Evolutionary conservation across 1,284 basidiomycete genomes (phyloP).

Genomic region (Rhizopogon parksii): DNA sequence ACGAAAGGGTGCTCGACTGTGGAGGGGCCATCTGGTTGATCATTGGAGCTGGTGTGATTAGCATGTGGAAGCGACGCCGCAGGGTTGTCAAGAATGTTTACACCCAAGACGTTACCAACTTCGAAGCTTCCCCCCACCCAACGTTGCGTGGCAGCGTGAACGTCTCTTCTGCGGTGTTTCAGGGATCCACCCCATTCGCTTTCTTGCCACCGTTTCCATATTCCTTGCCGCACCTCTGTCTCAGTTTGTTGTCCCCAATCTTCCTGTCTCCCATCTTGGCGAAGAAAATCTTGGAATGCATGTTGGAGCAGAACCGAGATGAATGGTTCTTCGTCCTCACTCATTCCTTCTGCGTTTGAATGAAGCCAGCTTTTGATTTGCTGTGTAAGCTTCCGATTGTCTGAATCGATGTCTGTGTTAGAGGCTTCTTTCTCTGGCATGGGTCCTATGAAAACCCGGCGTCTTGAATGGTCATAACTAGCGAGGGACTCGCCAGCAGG

Average conservation of each 20-base stretch:
- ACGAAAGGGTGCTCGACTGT: neutral
- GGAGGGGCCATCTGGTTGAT: neutral
- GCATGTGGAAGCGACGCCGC: neutral
- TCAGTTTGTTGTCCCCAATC: conserved; percentile 60
- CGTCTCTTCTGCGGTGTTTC: conserved; percentile 12
- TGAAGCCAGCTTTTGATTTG: conserved; percentile 4
- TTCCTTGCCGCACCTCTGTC: conserved; percentile 43
- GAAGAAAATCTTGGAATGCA: conserved; percentile 57
- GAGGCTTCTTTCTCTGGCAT: conserved; percentile 51
- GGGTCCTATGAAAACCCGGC: conserved; percentile 55
- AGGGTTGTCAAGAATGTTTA: conserved; percentile 22
- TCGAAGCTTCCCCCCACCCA: conserved; percentile 76
- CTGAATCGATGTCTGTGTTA: conserved; percentile 13
- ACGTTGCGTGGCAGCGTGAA: conserved; percentile 23
- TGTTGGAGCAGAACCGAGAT: conserved; percentile 40
- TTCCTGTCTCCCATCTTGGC: conserved; percentile 52
- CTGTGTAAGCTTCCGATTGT: conserved; percentile 4
- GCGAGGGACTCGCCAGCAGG: neutral
- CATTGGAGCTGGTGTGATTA: neutral
- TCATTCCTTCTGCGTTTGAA: conserved; percentile 9
- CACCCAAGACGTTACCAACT: conserved; percentile 45
- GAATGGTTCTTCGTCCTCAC: conserved; percentile 26
- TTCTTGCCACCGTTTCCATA: conserved; percentile 55
- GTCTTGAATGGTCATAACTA: conserved; percentile 21
- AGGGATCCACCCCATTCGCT: conserved; percentile 59